Percentiles rank a stretch among this genome's conserved stretches.
phyloP scores from a whole-genome alignment of 1,139 yeast species.

The Diutina scorzettiae region DNA sequence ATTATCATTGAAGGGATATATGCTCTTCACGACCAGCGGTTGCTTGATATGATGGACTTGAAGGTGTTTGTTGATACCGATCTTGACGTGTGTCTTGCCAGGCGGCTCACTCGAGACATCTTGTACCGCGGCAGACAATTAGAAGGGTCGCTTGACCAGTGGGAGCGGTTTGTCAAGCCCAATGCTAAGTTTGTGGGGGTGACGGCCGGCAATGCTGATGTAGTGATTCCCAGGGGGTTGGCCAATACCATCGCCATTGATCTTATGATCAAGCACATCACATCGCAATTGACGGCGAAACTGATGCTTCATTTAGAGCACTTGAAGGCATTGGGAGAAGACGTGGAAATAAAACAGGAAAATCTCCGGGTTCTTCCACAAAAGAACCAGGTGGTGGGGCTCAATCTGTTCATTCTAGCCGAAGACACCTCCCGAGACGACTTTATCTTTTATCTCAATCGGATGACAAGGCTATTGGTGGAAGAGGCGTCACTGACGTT shows the following conservation, averaged over 20 bases:
- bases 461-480: conserved; percentile 61
- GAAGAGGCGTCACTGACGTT: conserved; percentile 50
- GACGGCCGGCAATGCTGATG: conserved; percentile 71
- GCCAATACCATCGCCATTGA: conserved; percentile 74
- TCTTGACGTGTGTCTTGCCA: conserved; percentile 78
- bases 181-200: conserved; percentile 70
- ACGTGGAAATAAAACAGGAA: conserved; percentile 16
- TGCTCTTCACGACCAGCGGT: conserved; percentile 61
- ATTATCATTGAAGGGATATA: conserved; percentile 87
- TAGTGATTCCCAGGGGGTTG: conserved; percentile 79
- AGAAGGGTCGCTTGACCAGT: conserved; percentile 70
- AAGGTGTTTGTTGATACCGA: conserved; percentile 91
- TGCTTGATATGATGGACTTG: conserved; percentile 68
- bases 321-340: conserved; percentile 41
- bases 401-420: conserved; percentile 59
- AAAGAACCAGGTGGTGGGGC: conserved; percentile 60
- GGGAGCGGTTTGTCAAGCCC: conserved; percentile 89
- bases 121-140: conserved; percentile 77
- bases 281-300: conserved; percentile 55
- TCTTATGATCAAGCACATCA: conserved; percentile 68
- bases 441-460: conserved; percentile 75
- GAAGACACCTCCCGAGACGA: conserved; percentile 50
- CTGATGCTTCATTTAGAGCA: conserved; percentile 54
- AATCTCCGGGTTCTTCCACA: conserved; percentile 32
- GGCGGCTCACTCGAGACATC: conserved; percentile 80